Base-by-base conservation (phyloP, 2,329 filamentous ascomycete species). In the Tolypocladium ophioglossoides region DNA sequence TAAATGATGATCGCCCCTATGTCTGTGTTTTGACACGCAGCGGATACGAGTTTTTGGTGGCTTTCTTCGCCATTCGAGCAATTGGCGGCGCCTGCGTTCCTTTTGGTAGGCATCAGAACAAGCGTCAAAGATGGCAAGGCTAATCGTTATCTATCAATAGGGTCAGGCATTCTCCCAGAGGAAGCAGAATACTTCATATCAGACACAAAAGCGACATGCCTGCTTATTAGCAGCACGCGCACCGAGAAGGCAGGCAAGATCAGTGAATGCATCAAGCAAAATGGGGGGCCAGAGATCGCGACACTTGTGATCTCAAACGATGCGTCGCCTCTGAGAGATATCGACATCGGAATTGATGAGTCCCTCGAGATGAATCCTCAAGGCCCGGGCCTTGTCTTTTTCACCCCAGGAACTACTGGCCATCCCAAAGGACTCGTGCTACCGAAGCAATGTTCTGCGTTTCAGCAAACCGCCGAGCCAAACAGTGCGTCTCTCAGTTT, bases 351-450 rank as follows among this genome's bases (percentile, higher is more conserved):
- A 4, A 58, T 61, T 22, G 54, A 54, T 16, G 34, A 59, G 16
- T 47, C n/a, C 2, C 51, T 55, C 1, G 30, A 41, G 5, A n/a
- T 61, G 44, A 55, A 56, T 22, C 49, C 53, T 1, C 14, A 30
- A 4, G 54, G 60, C 1, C 61, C 60, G 0, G 60, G 60, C 1
- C 35, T 63, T 12, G 56, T 59, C 14, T 35, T 59, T 6, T 58
- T 58, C 72, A 91, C 87, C 2, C 89, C 85, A 16, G 87, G 87
- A 41, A 91, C 87, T 1, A 90, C 87, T 0, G 87, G 87, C 24
- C 78, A 84, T 63, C 87, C 87, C 51, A 91, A 91, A 70, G 87
- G 86, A 56, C 87, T 90, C 1, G 78, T 89, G 22, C 72, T 96
- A 58, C 59, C 58, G 2, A 44, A 55, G 18, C 40, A 40, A 16